Conservation (phyloP, 1,284 basidiomycete genomes). For the Leccinum fuscescens region DNA sequence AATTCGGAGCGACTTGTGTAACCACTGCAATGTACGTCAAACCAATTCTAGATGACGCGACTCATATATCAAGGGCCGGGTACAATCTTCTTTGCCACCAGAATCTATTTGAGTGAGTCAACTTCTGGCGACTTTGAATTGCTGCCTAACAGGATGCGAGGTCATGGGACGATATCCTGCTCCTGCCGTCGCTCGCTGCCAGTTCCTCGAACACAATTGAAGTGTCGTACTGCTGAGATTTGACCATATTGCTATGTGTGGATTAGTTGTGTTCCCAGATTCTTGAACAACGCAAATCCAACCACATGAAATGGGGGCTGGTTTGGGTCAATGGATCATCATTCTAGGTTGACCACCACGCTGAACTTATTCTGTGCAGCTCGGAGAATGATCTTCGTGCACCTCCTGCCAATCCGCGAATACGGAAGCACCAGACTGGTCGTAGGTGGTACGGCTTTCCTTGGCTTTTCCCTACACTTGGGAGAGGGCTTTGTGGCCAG, state of each 20-base stretch:
- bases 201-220: not conserved
- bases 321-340: conserved; percentile 3
- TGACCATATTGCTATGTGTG: not conserved
- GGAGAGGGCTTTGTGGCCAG: conserved; percentile 4
- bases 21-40: conserved; percentile 5
- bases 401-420: not conserved
- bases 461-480: not conserved
- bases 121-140: not conserved
- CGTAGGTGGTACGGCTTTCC: not conserved
- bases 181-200: conserved; percentile 8
- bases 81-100: conserved; percentile 7
- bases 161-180: conserved; percentile 8
- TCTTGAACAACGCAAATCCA: not conserved
- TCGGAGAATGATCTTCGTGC: not conserved
- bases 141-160: not conserved
- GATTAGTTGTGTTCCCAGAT: not conserved
- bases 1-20: conserved; percentile 1
- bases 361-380: not conserved
- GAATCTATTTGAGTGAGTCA: conserved; percentile 11
- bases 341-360: not conserved
- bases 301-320: conserved; percentile 3
- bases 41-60: not conserved
- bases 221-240: not conserved
- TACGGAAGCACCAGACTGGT: not conserved
- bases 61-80: not conserved